phyloP scores from a whole-genome alignment of 306 rosid species.

The Coriaria nepalensis region DNA sequence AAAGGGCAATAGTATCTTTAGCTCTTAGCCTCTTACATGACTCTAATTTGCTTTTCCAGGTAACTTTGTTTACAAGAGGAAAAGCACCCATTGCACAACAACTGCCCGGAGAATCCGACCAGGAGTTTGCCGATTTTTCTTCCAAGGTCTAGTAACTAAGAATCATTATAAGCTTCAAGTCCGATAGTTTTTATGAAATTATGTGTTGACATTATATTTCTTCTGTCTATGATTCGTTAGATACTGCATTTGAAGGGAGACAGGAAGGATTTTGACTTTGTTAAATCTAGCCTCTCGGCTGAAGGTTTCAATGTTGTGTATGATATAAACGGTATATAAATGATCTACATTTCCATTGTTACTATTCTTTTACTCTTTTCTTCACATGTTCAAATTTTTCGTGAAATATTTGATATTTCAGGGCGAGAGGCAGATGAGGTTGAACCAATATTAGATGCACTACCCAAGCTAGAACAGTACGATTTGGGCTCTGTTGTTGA shows the following conservation, averaged over 20 bases:
- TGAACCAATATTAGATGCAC: slow-evolving; percentile 73
- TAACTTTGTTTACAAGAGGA: slow-evolving; percentile 91
- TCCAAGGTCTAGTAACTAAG: slow-evolving; percentile 48
- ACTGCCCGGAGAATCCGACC: slow-evolving; percentile 79
- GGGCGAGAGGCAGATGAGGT: slow-evolving; percentile 91
- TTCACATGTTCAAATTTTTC: slow-evolving; percentile 6
- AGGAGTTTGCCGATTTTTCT: slow-evolving; percentile 59
- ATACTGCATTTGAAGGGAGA: slow-evolving; percentile 91
- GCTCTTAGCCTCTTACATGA: too few relatives aligned
- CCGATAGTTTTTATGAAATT: neutral
- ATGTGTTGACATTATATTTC: neutral
- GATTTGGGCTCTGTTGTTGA: slow-evolving; percentile 9
- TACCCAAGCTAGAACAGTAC: slow-evolving; percentile 86
- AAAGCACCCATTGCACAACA: slow-evolving; percentile 73
- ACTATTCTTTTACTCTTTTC: slow-evolving; percentile 1
- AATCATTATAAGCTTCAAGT: slow-evolving; percentile 7
- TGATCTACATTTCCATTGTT: neutral
- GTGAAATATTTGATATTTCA: slow-evolving; percentile 23
- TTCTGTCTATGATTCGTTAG: slow-evolving; percentile 25
- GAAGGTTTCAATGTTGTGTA: slow-evolving; percentile 85
- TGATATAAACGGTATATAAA: slow-evolving; percentile 68
- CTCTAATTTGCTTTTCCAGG: slow-evolving; percentile 35
- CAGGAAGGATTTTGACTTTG: slow-evolving; percentile 76
- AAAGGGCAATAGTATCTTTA: too few relatives aligned
- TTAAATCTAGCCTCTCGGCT: slow-evolving; percentile 78